These are phyloP conservation scores for Boletus reticuloceps DNA, from an alignment of 768 basidiomycete genomes.

Conservation along the genomic window DNA sequence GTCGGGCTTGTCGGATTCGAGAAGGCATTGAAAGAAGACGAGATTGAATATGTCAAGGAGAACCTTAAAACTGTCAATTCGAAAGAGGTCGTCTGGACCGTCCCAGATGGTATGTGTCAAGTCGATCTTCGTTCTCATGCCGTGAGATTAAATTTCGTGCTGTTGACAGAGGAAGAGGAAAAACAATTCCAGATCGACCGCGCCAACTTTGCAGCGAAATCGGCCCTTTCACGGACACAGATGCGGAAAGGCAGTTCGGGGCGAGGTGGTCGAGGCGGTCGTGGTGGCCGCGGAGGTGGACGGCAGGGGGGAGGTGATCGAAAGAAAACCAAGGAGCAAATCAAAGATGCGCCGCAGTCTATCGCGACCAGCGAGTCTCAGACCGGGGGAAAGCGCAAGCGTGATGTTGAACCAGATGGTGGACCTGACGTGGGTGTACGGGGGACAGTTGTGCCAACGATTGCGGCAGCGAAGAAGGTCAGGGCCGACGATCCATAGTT, in stretches of 20 bases:
- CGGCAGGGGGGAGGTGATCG: constrained; percentile 26
- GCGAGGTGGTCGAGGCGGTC: constrained; percentile 47
- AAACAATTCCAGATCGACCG: constrained; percentile 73
- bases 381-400: constrained; percentile 73
- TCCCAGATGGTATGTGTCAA: constrained; percentile 51
- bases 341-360: constrained; percentile 17
- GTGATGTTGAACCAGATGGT: constrained; percentile 75
- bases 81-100: constrained; percentile 61
- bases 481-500: constrained; percentile 37
- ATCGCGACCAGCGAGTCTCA: constrained; percentile 39
- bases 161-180: constrained; percentile 61
- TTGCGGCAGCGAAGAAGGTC: constrained; percentile 39
- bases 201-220: constrained; percentile 64
- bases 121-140: not conserved
- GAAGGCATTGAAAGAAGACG: constrained; percentile 68
- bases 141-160: not conserved
- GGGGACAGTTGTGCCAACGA: constrained; percentile 55
- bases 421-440: constrained; percentile 66
- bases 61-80: constrained; percentile 62
- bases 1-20: constrained; percentile 54
- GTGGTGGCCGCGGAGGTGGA: constrained; percentile 36
- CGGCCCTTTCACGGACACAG: constrained; percentile 39
- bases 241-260: constrained; percentile 34
- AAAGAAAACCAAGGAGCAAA: constrained; percentile 13
- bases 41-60: constrained; percentile 66